These are phyloP conservation scores for Moesziomyces aphidis DNA, from an alignment of 1,284 basidiomycete species.

Conservation along the genomic window DNA sequence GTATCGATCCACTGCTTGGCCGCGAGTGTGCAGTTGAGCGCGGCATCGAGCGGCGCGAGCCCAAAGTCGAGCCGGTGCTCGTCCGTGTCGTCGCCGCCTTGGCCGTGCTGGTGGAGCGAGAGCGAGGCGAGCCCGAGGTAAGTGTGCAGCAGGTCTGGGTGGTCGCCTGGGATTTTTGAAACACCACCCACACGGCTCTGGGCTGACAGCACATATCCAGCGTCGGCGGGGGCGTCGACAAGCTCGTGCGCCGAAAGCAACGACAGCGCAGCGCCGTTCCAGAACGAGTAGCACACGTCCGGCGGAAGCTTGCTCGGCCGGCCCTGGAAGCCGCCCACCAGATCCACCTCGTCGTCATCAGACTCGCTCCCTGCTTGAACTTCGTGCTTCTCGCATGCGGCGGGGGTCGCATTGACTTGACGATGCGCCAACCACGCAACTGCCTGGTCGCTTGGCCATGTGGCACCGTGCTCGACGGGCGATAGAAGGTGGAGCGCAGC, in stretches of 20 bases:
- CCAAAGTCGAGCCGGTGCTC: conserved; percentile 13
- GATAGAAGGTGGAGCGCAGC: conserved; percentile 77
- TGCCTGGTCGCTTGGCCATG: conserved; percentile 12
- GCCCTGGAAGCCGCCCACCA: conserved; percentile 53
- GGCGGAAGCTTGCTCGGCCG: conserved; percentile 44
- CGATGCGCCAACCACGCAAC: conserved; percentile 29
- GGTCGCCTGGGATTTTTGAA: conserved; percentile 55
- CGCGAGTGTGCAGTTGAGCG: conserved; percentile 18
- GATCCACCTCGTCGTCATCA: conserved; percentile 16
- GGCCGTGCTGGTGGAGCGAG: conserved; percentile 37
- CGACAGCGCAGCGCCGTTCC: conserved; percentile 59
- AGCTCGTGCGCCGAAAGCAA: conserved; percentile 46
- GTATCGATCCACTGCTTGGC: conserved; percentile 18
- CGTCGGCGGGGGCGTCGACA: conserved; percentile 48
- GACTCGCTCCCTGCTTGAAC: conserved; percentile 6
- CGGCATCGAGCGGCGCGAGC: conserved; percentile 23
- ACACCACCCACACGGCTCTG: conserved; percentile 61
- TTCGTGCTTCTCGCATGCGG: not conserved
- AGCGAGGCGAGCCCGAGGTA: conserved; percentile 61
- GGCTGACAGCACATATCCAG: conserved; percentile 51
- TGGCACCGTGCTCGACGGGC: not conserved
- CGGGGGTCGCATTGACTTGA: conserved; percentile 14
- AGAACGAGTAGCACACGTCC: conserved; percentile 66
- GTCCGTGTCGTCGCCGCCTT: not conserved
- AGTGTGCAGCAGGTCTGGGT: conserved; percentile 63